Percentiles rank a stretch among this genome's conserved stretches.
phyloP scores from a whole-genome alignment of 768 basidiomycete species.

The Rhodotorula diobovata region DNA sequence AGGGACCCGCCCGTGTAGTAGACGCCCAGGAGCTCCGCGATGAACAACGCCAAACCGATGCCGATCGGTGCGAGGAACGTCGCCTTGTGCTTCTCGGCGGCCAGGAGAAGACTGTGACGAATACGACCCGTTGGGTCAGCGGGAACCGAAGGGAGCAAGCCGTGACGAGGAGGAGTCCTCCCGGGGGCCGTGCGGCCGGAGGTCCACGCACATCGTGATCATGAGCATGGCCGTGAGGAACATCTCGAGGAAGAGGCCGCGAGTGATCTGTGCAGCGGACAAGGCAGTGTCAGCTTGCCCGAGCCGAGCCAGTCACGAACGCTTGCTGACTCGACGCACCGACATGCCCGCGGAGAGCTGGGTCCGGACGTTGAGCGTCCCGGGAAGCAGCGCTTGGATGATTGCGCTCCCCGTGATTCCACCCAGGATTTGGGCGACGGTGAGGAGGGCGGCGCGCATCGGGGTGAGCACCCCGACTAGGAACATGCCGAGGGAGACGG shows the following conservation, averaged over 20 bases:
- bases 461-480: constrained; percentile 36
- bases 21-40: constrained; percentile 37
- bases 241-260: constrained; percentile 39
- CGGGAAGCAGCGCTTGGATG: constrained; percentile 28
- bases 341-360: constrained; percentile 19
- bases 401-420: constrained; percentile 35
- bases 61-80: constrained; percentile 52
- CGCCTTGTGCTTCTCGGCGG: constrained; percentile 47
- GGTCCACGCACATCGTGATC: constrained; percentile 39
- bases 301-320: too few species aligned
- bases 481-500: constrained; percentile 32
- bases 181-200: too few species aligned
- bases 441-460: constrained; percentile 32
- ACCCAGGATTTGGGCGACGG: constrained; percentile 34
- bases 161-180: background rate
- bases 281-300: too few species aligned
- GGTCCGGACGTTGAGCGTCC: constrained; percentile 23
- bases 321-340: too few species aligned
- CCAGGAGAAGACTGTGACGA: constrained; percentile 8
- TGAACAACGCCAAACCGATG: constrained; percentile 43
- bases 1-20: background rate
- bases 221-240: constrained; percentile 39
- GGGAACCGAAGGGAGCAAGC: too few species aligned
- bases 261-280: background rate
- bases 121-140: background rate